Evolutionary conservation across 148 eudicot species (phyloP), one percentile per base, ranked within the genome.

Genomic region (Fagopyrum esculentum): DNA sequence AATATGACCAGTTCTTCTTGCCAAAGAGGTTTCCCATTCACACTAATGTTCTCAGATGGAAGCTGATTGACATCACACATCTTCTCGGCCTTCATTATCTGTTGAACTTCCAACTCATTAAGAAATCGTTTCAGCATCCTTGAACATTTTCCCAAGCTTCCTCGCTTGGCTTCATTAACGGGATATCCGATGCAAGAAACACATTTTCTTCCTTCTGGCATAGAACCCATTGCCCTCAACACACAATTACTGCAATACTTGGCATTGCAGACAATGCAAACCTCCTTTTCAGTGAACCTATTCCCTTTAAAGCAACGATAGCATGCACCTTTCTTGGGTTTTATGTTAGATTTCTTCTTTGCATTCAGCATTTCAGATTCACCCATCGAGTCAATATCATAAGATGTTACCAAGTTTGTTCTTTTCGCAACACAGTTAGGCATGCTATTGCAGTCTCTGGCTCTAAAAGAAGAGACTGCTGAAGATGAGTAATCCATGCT

Each of bases 161-260:
- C 87, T 74, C 99, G 81, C 81, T 88, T 95, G 13, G 92, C 84
- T 85, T 95, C 99, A 71, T 90, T 97, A 81, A 95, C 88, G 19
- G 91, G 82, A 81, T 75, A 86, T 46, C 98, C 97, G 35, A 95
- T 92, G 80, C 99, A 95, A 40, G 91, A 77, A 75, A 95, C 92
- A 81, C 99, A 95, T 81, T 95, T 95, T 75, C 99, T 88, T 69
- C 99, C 99, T 85, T 95, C 99, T 15, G 99, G 99, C 99, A 95
- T 95, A 73, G 99, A 95, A 47, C 99, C 99, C 99, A 95, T 95
- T 26, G 99, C 99, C 81, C 93, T 90, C 51, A 95, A 93, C 73
- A 92, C 86, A 79, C 99, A 95, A 73, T 82, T 89, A 76, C 77
- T 81, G 78, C 99, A 95, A 77, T 89, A 95, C 81, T 95, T 95